Base-by-base conservation (phyloP, 192 early-diverging fungal species). In the Funneliformis geosporum region DNA sequence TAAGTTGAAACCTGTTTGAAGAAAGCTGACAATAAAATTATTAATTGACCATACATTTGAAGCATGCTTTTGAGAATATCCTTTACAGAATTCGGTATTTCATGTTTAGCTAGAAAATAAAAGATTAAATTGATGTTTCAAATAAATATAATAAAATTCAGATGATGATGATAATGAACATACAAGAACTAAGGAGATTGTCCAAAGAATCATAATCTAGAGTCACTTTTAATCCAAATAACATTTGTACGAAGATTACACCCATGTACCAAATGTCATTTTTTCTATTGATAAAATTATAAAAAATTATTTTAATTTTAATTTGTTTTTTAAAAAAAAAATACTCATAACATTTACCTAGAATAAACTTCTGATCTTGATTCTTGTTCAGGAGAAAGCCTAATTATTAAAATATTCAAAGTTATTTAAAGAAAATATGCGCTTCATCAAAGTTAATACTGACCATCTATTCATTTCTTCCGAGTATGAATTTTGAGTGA, bases 251-350 rank as follows among this genome's bases (percentile, higher is more conserved):
- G 18, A 90, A 89, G 0, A 91, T 85, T 18, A 92, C 81, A 23
- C 92, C 93, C 0, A 89, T 83, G 60, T 90, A 91, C 90, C 91
- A 95, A 21, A 95, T 87, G 80, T 95, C 93, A 80, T 94, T 93
- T 67, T 93, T 93, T 65, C 89, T 76, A 71, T 59, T 62, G 6
- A 68, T 42, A 33, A 84, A n/a, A 40, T 65, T 83, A 65, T 68
- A 80, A 60, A 25, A 23, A 39, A 70, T 80, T 60, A 16, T 44
- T 21, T 25, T 69, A 43, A 69, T n/a, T n/a, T n/a, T 0, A 43
- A 80, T 11, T 55, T n/a, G n/a, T n/a, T n/a, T n/a, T n/a, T n/a
- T n/a, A n/a, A n/a, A 46, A 23, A 66, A 66, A 33, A 72, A 28
- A 77, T 73, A 16, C 4, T 38, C 39, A 10, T 11, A 50, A 39